Evolutionary conservation across 495 filamentous ascomycete genomes (phyloP), one percentile per base, ranked within the genome.

Genomic region (Trichoderma virens): DNA sequence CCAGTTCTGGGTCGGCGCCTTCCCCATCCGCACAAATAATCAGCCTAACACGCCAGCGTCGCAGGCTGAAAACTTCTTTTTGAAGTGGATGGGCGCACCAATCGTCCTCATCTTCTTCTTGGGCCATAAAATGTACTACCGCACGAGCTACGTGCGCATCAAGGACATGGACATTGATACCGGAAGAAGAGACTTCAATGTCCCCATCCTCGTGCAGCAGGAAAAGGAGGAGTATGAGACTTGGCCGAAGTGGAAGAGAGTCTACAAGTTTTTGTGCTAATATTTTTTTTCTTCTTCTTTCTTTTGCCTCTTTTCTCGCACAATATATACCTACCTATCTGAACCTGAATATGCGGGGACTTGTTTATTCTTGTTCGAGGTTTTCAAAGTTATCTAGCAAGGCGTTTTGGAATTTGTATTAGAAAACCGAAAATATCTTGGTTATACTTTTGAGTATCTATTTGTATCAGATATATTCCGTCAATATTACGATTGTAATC

Each of bases 1-100:
- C 8, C 93, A 98, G 71, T 96, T 98, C 79, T 98, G 94, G 94
- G 88, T 87, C 31, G 92, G 89, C 32, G 88, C 90, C 18, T 90
- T 88, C 66, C 94, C 94, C 1, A 78, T 94, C 28, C 8, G 7
- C 51, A 28, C 27, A 4, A 88, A 83, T 35, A 85, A 82, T 67
- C 73, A 63, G 0, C 62, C 70, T 0, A 80, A 72, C 71, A 78
- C 78, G 5, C 38, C 79, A 0, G 30, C 45, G 0, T 78, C 79
- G 2, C 71, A 83, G 30, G 83, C 80, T 0, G 66, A 85, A 66
- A 83, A 76, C 63, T 97, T 93, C 76, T 97, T 97, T 75, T 68
- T 83, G 31, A 83, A 82, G 60, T 98, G 92, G 70, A 78, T 97
- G n/a, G 90, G 90, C 16, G 86, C 85, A 0, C 94, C 94, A 0